Base-by-base conservation (phyloP, 805 yeast species). In the Deakozyma indianensis region DNA sequence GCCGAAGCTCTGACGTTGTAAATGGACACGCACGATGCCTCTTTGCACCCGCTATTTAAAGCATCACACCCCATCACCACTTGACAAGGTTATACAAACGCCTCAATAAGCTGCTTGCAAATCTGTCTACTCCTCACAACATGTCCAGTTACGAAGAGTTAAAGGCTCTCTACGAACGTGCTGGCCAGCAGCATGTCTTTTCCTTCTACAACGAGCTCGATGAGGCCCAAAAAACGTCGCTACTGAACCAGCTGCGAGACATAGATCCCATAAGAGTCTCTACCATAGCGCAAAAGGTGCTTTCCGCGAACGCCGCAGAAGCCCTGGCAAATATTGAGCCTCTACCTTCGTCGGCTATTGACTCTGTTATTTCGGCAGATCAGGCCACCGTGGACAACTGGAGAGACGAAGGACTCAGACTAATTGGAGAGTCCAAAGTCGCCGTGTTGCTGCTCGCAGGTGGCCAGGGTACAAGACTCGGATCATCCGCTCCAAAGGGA, bases 381-480 rank as follows among this genome's bases (percentile, higher is more conserved):
- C 48, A 57, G 4, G 47, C 49, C 7, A 63, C 71, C 56, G 51
- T 61, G 38, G 51, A 50, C 3, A 40, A 54, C 14, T 81, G 80
- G 76, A 52, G 55, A 21, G 46, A 61, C 2, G 38, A 65, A 15
- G 99, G 98, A 14, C 61, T 80, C 16, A 66, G 75, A 22, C 83
- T 90, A 24, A 80, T 92, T 45, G 62, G 74, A 16, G 61, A 68
- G 14, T 80, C 80, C 51, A 75, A 82, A 56, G 97, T 90, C 22
- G 98, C 86, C 27, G 90, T 92, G 3, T 70, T 92, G 40, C 69
- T 92, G 44, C 81, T 92, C 83, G 96, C 99, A 11, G 99, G 99
- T 47, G 99, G 99, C 43, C 98, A 92, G 63, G 99, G 99, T 25
- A 83, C 96, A 4, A 73, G 99, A 50, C 69, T 92, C 45, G 98